These are phyloP conservation scores for Leptographium radiaticola DNA, from an alignment of 2,329 filamentous ascomycete genomes.

Conservation along the genomic window DNA sequence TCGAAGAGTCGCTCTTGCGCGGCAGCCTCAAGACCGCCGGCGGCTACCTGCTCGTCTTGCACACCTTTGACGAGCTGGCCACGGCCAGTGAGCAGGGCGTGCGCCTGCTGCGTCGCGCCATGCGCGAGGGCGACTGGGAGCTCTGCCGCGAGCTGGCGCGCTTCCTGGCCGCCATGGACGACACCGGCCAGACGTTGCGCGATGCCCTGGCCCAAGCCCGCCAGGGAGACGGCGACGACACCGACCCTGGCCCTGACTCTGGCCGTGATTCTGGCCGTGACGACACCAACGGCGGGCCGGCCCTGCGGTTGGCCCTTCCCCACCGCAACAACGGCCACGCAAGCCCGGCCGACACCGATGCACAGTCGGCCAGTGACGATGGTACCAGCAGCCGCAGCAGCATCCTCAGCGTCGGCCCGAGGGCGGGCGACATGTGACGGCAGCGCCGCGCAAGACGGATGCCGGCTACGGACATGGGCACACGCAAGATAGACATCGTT, in stretches of 20 bases:
- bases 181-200: slow-evolving; percentile 65
- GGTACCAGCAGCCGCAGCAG: slow-evolving; percentile 6
- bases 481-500: not conserved
- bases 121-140: slow-evolving; percentile 82
- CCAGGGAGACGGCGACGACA: slow-evolving; percentile 2
- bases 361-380: slow-evolving; percentile 10
- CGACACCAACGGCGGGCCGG: not conserved
- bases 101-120: slow-evolving; percentile 66
- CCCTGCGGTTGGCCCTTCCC: slow-evolving; percentile 16
- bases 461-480: too few relatives aligned
- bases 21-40: slow-evolving; percentile 89
- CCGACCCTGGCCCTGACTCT: not conserved
- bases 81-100: slow-evolving; percentile 66
- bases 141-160: slow-evolving; percentile 86
- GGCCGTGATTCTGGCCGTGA: not conserved
- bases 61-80: slow-evolving; percentile 62
- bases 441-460: too few relatives aligned
- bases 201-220: slow-evolving; percentile 53
- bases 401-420: not conserved
- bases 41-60: slow-evolving; percentile 88
- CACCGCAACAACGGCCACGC: slow-evolving; percentile 8
- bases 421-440: not conserved
- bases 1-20: slow-evolving; percentile 78
- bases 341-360: slow-evolving; percentile 10
- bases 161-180: slow-evolving; percentile 89